A percentile compares a stretch with the other conserved stretches of the same genome.
These are phyloP conservation scores for Podila horticola DNA, from an alignment of 192 early-diverging fungal genomes.

Conservation along the genomic window DNA sequence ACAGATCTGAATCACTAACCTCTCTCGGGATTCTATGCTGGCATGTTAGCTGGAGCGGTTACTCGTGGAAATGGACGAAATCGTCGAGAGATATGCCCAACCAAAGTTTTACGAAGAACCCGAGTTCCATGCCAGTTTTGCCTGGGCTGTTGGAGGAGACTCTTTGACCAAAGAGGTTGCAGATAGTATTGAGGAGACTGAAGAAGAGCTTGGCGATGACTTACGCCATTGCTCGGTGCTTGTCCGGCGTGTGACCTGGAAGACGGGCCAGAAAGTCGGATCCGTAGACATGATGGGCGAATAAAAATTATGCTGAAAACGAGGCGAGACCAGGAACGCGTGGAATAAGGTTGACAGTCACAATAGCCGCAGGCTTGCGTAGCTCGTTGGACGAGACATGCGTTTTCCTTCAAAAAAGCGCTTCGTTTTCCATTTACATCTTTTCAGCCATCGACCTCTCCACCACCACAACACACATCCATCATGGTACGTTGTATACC, in stretches of 20 bases:
- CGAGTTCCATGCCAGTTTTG: slow-evolving; percentile 48
- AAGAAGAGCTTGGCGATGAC: slow-evolving; percentile 16
- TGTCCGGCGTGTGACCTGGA: slow-evolving; percentile 30
- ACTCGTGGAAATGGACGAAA: slow-evolving; percentile 37
- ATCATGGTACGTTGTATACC: too few species aligned
- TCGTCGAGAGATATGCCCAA: slow-evolving; percentile 27
- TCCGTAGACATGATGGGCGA: slow-evolving; percentile 14
- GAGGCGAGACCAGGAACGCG: not conserved
- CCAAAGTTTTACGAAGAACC: slow-evolving; percentile 35
- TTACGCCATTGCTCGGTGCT: slow-evolving; percentile 22
- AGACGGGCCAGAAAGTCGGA: slow-evolving; percentile 29
- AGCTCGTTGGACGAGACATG: not conserved
- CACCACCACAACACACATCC: not conserved
- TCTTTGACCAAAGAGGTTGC: slow-evolving; percentile 7
- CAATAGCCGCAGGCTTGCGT: not conserved
- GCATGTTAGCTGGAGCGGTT: slow-evolving; percentile 20
- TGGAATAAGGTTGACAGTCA: slow-evolving; percentile 11
- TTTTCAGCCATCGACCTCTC: not conserved
- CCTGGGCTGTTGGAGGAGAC: slow-evolving; percentile 42
- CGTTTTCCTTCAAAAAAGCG: too few species aligned
- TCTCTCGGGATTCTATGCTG: not conserved
- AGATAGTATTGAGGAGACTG: slow-evolving; percentile 6
- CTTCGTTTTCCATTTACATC: not conserved
- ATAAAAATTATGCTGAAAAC: not conserved
- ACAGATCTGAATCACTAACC: not conserved